Evolutionary conservation across 345 rosid genomes (phyloP).

Genomic region (Euclidium syriacum): DNA sequence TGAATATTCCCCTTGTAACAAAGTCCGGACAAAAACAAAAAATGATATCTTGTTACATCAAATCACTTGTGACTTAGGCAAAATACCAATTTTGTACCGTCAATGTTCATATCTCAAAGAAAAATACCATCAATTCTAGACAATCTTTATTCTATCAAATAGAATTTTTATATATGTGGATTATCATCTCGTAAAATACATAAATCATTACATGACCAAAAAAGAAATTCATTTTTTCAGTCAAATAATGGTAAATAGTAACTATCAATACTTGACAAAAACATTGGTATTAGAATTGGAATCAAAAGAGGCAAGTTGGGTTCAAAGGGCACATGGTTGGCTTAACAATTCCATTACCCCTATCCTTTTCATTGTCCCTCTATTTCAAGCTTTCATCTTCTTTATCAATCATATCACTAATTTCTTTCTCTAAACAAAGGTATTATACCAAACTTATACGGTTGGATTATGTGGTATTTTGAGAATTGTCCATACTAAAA

Average conservation of each 20-base stretch:
- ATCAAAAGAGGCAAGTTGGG: conserved; percentile 18
- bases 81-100: neutral
- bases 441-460: neutral
- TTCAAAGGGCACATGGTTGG: conserved; percentile 21
- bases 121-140: neutral
- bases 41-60: neutral
- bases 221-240: neutral
- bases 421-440: neutral
- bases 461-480: too few species aligned
- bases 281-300: neutral
- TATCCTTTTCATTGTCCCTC: conserved; percentile 17
- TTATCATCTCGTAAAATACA: neutral
- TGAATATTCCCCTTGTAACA: conserved; percentile 2
- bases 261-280: neutral
- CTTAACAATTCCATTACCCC: conserved; percentile 2
- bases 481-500: too few species aligned
- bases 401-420: neutral
- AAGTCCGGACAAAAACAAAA: neutral
- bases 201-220: too few species aligned
- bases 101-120: neutral
- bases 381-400: neutral
- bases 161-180: neutral
- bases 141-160: neutral
- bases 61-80: neutral
- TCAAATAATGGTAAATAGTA: neutral